Evolutionary conservation across 1,139 yeast species (phyloP).

Genomic region (Ogataea hybrid): DNA sequence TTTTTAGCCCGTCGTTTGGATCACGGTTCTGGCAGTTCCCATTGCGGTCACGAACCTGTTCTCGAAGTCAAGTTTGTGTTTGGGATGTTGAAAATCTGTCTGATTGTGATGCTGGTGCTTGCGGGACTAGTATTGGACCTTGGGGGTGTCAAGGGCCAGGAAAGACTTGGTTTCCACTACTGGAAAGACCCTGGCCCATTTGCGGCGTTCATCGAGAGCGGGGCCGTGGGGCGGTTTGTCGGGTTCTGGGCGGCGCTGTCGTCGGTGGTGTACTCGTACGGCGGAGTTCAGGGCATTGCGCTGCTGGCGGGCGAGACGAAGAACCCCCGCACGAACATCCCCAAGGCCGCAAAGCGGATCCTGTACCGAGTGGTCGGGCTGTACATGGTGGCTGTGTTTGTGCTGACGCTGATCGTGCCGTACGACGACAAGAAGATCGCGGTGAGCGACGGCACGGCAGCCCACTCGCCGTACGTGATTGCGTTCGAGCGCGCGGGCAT

Average conservation of each 20-base stretch:
- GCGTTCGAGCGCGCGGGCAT: constrained; percentile 52
- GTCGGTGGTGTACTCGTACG: constrained; percentile 41
- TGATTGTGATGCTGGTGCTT: constrained; percentile 10
- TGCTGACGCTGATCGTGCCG: constrained; percentile 47
- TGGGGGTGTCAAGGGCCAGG: constrained; percentile 16
- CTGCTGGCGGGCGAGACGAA: constrained; percentile 49
- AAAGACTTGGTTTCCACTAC: constrained; percentile 2
- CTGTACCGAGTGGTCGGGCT: constrained; percentile 44
- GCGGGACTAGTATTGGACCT: constrained; percentile 10
- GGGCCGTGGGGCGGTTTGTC: constrained; percentile 45
- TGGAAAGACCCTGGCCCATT: constrained; percentile 40
- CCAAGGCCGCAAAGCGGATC: constrained; percentile 46
- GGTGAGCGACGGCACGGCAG: constrained; percentile 40
- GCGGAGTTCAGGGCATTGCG: constrained; percentile 28
- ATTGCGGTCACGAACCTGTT: constrained; percentile 37
- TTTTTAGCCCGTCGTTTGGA: too few species aligned
- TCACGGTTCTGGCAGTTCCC: too few species aligned
- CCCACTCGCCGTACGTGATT: constrained; percentile 54
- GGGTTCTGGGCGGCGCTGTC: constrained; percentile 44
- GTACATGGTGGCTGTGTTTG: constrained; percentile 43
- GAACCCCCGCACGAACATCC: constrained; percentile 47
- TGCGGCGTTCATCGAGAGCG: constrained; percentile 41
- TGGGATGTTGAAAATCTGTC: constrained; percentile 34
- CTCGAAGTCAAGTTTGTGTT: constrained; percentile 45
- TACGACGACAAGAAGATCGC: constrained; percentile 41